These are phyloP conservation scores for Trichoderma semiorbis DNA, from an alignment of 2,329 filamentous ascomycete species.

Conservation along the genomic window DNA sequence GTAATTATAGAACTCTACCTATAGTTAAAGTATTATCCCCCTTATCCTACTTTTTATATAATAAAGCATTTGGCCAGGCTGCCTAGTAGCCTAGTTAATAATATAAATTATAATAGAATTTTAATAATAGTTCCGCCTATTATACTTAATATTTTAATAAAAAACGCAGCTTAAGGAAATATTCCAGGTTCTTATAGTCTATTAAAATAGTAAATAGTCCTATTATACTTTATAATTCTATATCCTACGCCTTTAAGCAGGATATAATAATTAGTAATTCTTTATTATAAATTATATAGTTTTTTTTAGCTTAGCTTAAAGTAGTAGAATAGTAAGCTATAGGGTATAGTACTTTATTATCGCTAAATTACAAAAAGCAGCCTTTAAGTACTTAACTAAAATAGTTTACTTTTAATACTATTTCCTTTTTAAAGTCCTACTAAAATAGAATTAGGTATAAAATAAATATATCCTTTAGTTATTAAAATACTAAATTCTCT, in stretches of 20 bases:
- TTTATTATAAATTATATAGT: constrained; percentile 5
- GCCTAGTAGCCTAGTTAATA: not conserved
- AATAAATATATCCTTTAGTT: not conserved
- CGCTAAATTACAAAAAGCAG: not conserved
- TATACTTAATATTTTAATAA: not conserved
- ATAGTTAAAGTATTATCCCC: not conserved
- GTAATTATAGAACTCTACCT: not conserved
- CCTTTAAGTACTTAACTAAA: not conserved
- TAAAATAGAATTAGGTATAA: not conserved
- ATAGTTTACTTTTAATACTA: not conserved
- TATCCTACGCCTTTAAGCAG: not conserved
- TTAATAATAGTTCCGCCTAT: not conserved
- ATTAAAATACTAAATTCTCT: not conserved
- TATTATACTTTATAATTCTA: not conserved
- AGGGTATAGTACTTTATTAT: too few relatives aligned
- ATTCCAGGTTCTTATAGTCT: not conserved
- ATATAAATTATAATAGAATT: not conserved
- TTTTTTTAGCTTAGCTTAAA: not conserved
- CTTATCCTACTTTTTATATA: not conserved
- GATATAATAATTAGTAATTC: not conserved
- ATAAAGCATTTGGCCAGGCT: not conserved
- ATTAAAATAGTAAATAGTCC: not conserved
- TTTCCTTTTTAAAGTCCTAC: not conserved
- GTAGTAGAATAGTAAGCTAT: too few relatives aligned
- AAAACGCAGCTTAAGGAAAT: not conserved